Base-by-base conservation (phyloP, 2,329 filamentous ascomycete genomes). In the Apiospora kogelbergensis region DNA sequence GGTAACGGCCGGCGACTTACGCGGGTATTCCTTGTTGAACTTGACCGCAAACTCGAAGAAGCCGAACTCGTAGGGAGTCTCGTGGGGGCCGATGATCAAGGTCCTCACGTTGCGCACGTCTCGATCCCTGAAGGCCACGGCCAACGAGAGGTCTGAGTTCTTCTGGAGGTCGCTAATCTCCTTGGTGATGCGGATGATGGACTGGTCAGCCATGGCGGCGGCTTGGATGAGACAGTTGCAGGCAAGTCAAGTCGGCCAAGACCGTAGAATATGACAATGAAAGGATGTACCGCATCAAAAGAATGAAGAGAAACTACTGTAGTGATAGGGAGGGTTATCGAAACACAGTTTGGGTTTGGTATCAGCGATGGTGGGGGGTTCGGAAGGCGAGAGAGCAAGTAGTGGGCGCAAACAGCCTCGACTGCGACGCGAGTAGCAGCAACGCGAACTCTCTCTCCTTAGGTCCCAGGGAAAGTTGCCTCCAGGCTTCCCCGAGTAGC, bases 41-140 rank as follows among this genome's bases (percentile, higher is more conserved):
- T 89, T 92, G 75, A 97, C 89, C 0, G 84, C 79, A 77, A 97
- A 97, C 92, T 98, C 94, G 78, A 97, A 98, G 82, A 98, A 98
- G 3, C 96, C 96, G 77, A 97, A 98, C 80, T 98, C 95, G 80
- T 99, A 99, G 0, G 95, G 95, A 0, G 95, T 97, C 74, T 96
- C 95, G 72, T 95, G 94, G 30, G 96, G 95, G 0, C 96, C 96
- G 73, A 98, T 89, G 75, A 98, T 95, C 72, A 98, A 81, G 65
- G 95, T 94, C 78, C 90, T 92, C 65, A 98, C 91, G 78, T 93
- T 92, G 68, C 95, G 92, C 70, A 98, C 93, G 80, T 99, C 94
- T 74, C 90, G 87, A 80, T 98, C 96, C 66, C 92, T 88, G 78
- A 93, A 97, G 68, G 93, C 92, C 65, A 98, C 94, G 13, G 93